Evolutionary conservation across 176 grass and related monocot genomes (phyloP).

Genomic region (Bolboschoenus planiculmis): DNA sequence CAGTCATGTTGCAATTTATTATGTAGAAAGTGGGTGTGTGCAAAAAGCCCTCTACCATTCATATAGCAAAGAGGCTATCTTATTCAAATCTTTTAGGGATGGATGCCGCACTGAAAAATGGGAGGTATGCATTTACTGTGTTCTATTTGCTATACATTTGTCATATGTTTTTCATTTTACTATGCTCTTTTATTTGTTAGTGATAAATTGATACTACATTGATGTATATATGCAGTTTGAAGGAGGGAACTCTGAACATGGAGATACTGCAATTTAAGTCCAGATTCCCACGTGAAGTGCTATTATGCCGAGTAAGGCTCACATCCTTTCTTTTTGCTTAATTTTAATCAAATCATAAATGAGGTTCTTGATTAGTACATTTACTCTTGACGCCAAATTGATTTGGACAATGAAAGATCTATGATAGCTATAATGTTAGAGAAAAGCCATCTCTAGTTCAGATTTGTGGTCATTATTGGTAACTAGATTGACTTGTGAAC

Average conservation of each 20-base stretch:
- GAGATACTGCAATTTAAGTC: conserved; percentile 90
- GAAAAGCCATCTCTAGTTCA: background rate
- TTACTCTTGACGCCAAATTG: background rate
- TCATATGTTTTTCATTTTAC: background rate
- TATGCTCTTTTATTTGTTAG: conserved; percentile 15
- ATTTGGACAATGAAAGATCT: background rate
- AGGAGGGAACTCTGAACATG: conserved; percentile 94
- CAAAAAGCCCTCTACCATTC: conserved; percentile 69
- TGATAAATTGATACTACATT: background rate
- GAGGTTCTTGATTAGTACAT: background rate
- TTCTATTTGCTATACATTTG: background rate
- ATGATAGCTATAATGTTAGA: background rate
- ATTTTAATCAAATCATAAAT: background rate
- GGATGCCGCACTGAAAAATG: conserved; percentile 76
- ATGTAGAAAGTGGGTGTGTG: conserved; percentile 74
- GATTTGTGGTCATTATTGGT: background rate
- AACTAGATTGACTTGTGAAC: background rate
- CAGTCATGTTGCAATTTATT: conserved; percentile 13
- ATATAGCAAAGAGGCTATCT: conserved; percentile 65
- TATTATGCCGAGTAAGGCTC: conserved; percentile 85
- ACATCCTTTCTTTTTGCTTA: background rate
- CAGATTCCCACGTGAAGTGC: conserved; percentile 79
- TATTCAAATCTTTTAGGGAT: conserved; percentile 90
- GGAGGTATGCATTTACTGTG: conserved; percentile 53
- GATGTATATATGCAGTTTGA: conserved; percentile 52